Evolutionary conservation across 2,329 filamentous ascomycete species (phyloP), one percentile per base, ranked within the genome.

Genomic region (Aphanoascus verrucosus): DNA sequence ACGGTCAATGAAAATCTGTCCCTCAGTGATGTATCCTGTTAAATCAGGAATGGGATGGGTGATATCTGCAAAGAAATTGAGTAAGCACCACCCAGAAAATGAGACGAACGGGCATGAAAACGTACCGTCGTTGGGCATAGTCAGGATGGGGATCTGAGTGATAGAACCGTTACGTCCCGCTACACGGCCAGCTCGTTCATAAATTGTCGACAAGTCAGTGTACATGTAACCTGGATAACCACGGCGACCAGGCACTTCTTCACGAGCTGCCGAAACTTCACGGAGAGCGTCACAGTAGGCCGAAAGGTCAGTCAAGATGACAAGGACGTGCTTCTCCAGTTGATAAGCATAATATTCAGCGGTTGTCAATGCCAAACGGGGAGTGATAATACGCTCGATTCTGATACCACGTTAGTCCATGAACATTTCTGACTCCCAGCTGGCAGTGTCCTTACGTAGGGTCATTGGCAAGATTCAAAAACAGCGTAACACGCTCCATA

Each of bases 211-310:
- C 83, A 98, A 86, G 82, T 98, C 94, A 63, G 93, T 98, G 79
- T 98, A 98, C 93, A 98, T 98, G 81, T 98, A 98, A 87, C 93
- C 93, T 52, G 93, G 93, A 77, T 93, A 98, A 81, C 93, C 93
- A 83, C 93, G 91, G 72, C 93, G 91, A 79, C 93, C 93, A 40
- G 93, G 93, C 42, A 98, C 93, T 83, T 98, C 93, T 80, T 98
- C 93, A 76, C 93, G 83, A 51, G 93, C 93, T 52, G 93, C 91
- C 12, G 93, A 98, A 49, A 98, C 93, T 75, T 98, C 93, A 81
- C 93, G 93, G 60, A 98, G 85, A 61, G 93, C 94, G 72, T 98
- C 93, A 72, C 94, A 98, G 80, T 98, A 98, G 48, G 93, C 89
- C 1, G 93, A 93, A 63, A 98, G 76, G 80, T 98, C 93, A 52